Percentiles rank a stretch among this genome's conserved stretches.
Evolutionary conservation across 1,139 yeast species (phyloP).

Genomic region (Hyphopichia khmerensis): DNA sequence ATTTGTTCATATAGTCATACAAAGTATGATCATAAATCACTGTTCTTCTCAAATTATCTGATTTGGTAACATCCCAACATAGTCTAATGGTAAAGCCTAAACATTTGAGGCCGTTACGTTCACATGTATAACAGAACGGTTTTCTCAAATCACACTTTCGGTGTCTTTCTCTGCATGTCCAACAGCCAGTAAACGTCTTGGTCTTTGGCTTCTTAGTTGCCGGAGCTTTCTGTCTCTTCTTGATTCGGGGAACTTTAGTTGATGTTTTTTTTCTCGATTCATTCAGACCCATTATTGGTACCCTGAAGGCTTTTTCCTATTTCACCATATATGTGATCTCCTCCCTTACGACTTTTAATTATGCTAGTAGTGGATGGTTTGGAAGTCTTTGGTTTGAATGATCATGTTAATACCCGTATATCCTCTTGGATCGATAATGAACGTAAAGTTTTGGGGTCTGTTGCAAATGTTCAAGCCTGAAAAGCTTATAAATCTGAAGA

Average conservation of each 20-base stretch:
- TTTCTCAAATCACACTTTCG: slow-evolving; percentile 20
- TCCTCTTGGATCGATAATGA: too few species aligned
- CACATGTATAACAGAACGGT: slow-evolving; percentile 13
- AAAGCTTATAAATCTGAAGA: too few species aligned
- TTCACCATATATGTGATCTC: too few species aligned
- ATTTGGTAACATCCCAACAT: slow-evolving; percentile 4
- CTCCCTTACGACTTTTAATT: too few species aligned
- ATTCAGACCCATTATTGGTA: neutral
- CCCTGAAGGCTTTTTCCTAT: too few species aligned
- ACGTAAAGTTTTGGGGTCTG: too few species aligned
- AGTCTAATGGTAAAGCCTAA: slow-evolving; percentile 3
- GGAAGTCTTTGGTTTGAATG: too few species aligned
- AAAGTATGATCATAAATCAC: slow-evolving; percentile 1
- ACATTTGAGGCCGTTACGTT: slow-evolving; percentile 1
- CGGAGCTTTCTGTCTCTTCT: neutral
- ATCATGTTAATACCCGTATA: too few species aligned
- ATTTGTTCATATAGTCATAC: neutral
- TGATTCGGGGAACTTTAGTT: neutral
- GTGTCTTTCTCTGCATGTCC: slow-evolving; percentile 19
- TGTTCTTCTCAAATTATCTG: slow-evolving; percentile 5
- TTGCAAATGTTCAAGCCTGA: too few species aligned
- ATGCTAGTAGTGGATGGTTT: too few species aligned
- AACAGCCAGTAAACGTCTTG: slow-evolving; percentile 15
- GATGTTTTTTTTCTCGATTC: neutral
- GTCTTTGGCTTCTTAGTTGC: slow-evolving; percentile 1